Evolutionary conservation across 2,329 filamentous ascomycete genomes (phyloP).

Genomic region (Sporothrix globosa): DNA sequence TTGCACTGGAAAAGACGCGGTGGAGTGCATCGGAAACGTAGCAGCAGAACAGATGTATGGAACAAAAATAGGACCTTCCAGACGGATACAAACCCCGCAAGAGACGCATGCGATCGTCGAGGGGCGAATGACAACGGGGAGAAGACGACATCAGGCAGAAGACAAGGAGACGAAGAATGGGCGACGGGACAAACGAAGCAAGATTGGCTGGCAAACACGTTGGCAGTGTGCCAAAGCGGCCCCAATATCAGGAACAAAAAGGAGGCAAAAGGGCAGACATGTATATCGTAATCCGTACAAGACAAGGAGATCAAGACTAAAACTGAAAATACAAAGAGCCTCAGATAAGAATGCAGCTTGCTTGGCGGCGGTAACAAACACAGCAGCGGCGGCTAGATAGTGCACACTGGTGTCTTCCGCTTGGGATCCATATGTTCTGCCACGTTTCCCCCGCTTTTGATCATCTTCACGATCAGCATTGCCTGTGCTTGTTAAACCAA

Average conservation of each 20-base stretch:
- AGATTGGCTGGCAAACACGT: not conserved
- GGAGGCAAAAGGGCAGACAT: not conserved
- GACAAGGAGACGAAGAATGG: not conserved
- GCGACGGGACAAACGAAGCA: not conserved
- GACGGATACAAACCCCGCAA: constrained; percentile 4
- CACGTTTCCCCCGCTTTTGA: constrained; percentile 12
- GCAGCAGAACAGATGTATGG: not conserved
- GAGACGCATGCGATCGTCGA: constrained; percentile 9
- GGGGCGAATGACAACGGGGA: not conserved
- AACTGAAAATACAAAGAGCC: not conserved
- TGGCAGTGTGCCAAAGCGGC: not conserved
- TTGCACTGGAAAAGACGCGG: too few relatives aligned
- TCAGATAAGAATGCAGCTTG: not conserved
- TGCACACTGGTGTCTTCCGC: too few relatives aligned
- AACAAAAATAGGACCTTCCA: not conserved
- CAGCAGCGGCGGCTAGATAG: not conserved
- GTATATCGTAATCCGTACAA: not conserved
- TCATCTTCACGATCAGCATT: too few relatives aligned
- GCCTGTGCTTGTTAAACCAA: too few relatives aligned
- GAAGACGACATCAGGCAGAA: not conserved
- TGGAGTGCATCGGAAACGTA: not conserved
- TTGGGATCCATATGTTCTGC: not conserved
- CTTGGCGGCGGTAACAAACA: not conserved
- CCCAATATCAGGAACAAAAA: not conserved
- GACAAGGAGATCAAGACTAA: not conserved